phyloP scores from a whole-genome alignment of 2,329 filamentous ascomycete species.

The Onygenales sp. region DNA sequence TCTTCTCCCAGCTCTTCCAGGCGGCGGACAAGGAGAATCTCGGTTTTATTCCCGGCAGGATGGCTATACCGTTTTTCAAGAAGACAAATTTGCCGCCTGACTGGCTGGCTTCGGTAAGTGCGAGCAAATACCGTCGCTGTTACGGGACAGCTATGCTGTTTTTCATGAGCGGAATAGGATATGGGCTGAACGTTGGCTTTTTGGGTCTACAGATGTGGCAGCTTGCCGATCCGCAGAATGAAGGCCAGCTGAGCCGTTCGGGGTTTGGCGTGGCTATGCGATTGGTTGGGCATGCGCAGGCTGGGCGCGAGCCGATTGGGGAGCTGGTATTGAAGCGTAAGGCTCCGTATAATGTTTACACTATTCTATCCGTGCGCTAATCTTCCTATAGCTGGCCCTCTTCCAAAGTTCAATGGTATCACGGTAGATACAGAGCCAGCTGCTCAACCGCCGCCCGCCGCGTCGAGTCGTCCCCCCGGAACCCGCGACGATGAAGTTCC shows the following conservation, averaged over 20 bases:
- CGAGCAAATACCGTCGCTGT: not conserved
- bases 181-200: not conserved
- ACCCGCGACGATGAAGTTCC: conserved; percentile 47
- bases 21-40: conserved; percentile 86
- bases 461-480: too few relatives aligned
- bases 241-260: conserved; percentile 76
- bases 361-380: too few relatives aligned
- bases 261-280: conserved; percentile 90
- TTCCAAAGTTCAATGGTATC: conserved; percentile 85
- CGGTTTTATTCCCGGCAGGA: conserved; percentile 22
- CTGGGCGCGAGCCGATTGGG: conserved; percentile 66
- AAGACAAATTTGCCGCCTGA: conserved; percentile 83
- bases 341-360: conserved; percentile 16
- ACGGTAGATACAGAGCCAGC: conserved; percentile 36
- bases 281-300: conserved; percentile 92
- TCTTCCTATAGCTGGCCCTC: conserved; percentile 52
- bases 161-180: not conserved
- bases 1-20: conserved; percentile 86
- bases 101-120: conserved; percentile 72
- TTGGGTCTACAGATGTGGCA: conserved; percentile 74
- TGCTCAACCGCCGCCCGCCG: conserved; percentile 18
- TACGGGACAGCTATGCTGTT: not conserved
- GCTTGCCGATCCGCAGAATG: conserved; percentile 93
- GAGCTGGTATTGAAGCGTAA: conserved; percentile 72
- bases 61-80: conserved; percentile 66